A percentile compares a stretch with the other conserved stretches of the same genome.
These are phyloP conservation scores for Chaetothyriales sp. DNA, from an alignment of 2,329 filamentous ascomycete genomes.

Conservation along the genomic window DNA sequence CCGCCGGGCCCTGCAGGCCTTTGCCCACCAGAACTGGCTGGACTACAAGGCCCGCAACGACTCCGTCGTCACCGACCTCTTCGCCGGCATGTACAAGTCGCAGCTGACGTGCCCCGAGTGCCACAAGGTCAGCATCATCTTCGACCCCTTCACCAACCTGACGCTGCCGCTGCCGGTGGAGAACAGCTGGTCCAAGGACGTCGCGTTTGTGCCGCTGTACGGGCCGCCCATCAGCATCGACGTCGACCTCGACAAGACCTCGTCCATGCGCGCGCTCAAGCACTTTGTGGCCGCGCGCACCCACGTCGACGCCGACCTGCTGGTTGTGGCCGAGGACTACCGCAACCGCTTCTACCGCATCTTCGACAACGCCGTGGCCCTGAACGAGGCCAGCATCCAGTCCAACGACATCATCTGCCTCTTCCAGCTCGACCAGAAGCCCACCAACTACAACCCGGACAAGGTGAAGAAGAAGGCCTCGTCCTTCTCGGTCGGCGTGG, in stretches of 20 bases:
- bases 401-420: conserved; percentile 51
- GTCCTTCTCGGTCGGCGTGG: conserved; percentile 20
- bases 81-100: conserved; percentile 97
- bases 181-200: conserved; percentile 59
- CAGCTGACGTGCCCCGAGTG: conserved; percentile 85
- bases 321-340: conserved; percentile 77
- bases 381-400: conserved; percentile 58
- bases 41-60: conserved; percentile 89
- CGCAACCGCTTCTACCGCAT: conserved; percentile 75
- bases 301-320: conserved; percentile 36
- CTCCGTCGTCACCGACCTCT: conserved; percentile 87
- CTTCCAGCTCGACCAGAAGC: conserved; percentile 63
- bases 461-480: conserved; percentile 37
- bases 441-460: conserved; percentile 59
- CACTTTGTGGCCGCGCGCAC: conserved; percentile 43
- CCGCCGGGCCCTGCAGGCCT: conserved; percentile 61
- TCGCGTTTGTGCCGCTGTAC: conserved; percentile 67
- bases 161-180: conserved; percentile 83
- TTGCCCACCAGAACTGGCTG: conserved; percentile 79
- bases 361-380: conserved; percentile 55
- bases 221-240: conserved; percentile 57
- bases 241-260: conserved; percentile 60
- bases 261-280: conserved; percentile 41
- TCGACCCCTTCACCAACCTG: conserved; percentile 92
- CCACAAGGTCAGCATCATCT: conserved; percentile 93